Base-by-base conservation (phyloP, 2,329 filamentous ascomycete genomes). In the Colletotrichum destructivum region DNA sequence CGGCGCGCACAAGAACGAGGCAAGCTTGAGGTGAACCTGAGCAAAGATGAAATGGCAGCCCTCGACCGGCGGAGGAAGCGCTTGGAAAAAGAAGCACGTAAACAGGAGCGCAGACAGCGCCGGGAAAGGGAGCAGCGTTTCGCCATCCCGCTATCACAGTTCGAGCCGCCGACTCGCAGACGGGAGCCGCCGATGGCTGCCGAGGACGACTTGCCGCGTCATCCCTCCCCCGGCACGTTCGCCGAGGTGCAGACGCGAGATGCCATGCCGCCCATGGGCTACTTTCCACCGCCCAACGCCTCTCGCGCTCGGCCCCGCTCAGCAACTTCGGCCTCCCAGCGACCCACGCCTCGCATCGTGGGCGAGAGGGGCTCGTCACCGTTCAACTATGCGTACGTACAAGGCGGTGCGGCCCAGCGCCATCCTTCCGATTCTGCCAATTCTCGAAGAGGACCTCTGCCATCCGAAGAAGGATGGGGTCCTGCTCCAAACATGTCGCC, bases 1-100 rank as follows among this genome's bases (percentile, higher is more conserved):
- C 90, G 91, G 74, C 89, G 91, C 75, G 94, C 95, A 18, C 91
- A 94, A 79, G 89, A 90, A 74, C 90, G 90, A 77, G 95, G 95
- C 74, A 92, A 92, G 81, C 86, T 88, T 55, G 93, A 97, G 69
- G 94, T 98, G 67, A 93, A 92, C 79, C 88, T 98, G 74, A 94
- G 89, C 76, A 89, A 91, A 77, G 90, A 93, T 65, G 95, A 98
- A 81, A 85, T 98, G 76, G 92, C 92, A 73, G 95, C 94, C 57
- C 86, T 97, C 75, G 92, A 96, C 79, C 89, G 91, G 74, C 87
- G 88, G 77, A 84, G 88, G 73, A 89, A 90, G 79, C 89, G 91
- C 69, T 83, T 90, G 76, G 84, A 88, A 75, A 84, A 85, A 44
- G 82, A 84, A 49, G 83, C 85, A 63, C 80, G 79, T 55, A 78